Percentiles rank a stretch among this genome's conserved stretches.
These are phyloP conservation scores for Neurospora africana DNA, from an alignment of 495 filamentous ascomycete genomes.

Conservation along the genomic window DNA sequence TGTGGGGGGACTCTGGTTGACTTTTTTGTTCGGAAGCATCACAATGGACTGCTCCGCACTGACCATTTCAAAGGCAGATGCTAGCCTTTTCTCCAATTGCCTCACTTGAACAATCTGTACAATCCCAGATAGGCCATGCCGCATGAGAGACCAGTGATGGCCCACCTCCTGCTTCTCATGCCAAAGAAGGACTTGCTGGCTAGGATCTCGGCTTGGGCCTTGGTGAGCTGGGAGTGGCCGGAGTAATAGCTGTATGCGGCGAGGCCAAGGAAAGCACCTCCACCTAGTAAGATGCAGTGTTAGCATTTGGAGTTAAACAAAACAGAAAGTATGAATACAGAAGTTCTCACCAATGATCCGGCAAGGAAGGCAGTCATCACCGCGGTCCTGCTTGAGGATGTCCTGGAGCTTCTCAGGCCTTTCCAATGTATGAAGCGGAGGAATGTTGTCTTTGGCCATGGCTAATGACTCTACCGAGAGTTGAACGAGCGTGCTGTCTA, in stretches of 20 bases:
- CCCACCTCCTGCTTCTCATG: conserved; percentile 58
- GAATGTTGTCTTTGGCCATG: conserved; percentile 34
- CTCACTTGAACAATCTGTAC: conserved; percentile 30
- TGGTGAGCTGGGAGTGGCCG: conserved; percentile 62
- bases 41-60: background rate
- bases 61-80: background rate
- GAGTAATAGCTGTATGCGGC: conserved; percentile 79
- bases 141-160: conserved; percentile 61
- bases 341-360: conserved; percentile 48
- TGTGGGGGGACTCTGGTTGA: background rate
- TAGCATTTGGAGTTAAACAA: background rate
- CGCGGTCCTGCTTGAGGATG: conserved; percentile 50
- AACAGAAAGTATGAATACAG: background rate
- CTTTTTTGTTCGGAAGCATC: background rate
- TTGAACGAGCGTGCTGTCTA: background rate
- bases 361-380: conserved; percentile 61
- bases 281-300: conserved; percentile 37
- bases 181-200: conserved; percentile 64
- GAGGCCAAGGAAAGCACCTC: conserved; percentile 77
- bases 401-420: conserved; percentile 41
- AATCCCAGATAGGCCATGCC: conserved; percentile 58
- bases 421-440: conserved; percentile 31
- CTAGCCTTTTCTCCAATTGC: background rate
- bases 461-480: background rate
- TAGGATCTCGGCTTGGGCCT: conserved; percentile 58